These are phyloP conservation scores for Pestalotiopsis fici DNA, from an alignment of 2,329 filamentous ascomycete species.

Conservation along the genomic window DNA sequence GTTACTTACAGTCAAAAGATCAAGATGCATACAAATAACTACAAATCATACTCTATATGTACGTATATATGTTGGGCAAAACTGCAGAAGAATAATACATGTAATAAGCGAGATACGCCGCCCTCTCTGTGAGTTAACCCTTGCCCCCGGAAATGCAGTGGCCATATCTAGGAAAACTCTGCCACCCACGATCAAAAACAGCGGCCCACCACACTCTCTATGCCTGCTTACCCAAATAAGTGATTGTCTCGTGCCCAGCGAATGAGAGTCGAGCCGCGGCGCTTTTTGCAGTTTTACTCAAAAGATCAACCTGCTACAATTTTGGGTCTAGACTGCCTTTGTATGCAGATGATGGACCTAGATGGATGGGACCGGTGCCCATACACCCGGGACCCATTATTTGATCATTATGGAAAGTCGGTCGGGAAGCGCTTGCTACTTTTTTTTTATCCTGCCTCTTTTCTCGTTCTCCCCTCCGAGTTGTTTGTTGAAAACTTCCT, in stretches of 20 bases:
- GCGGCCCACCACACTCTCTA: background rate
- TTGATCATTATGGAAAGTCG: background rate
- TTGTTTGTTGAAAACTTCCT: conserved; percentile 6
- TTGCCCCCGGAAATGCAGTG: background rate
- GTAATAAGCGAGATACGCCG: background rate
- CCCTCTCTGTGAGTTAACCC: background rate
- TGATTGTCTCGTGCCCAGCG: background rate
- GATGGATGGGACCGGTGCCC: too few relatives aligned
- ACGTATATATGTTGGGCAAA: too few relatives aligned
- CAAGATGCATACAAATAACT: too few relatives aligned
- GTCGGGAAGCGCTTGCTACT: background rate
- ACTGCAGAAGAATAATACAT: background rate
- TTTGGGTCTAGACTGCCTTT: background rate
- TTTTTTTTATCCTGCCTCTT: background rate
- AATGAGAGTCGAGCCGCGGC: background rate
- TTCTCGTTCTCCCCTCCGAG: background rate
- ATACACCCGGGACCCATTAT: background rate
- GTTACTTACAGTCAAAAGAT: too few relatives aligned
- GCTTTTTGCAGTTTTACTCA: background rate
- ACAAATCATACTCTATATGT: too few relatives aligned
- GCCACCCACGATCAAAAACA: background rate
- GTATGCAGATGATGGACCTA: conserved; percentile 2
- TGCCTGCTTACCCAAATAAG: background rate
- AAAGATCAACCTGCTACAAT: background rate
- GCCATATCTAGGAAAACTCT: conserved; percentile 1